phyloP scores from a whole-genome alignment of 371 early-diverging fungal genomes.

The Actinomortierella wolfii region DNA sequence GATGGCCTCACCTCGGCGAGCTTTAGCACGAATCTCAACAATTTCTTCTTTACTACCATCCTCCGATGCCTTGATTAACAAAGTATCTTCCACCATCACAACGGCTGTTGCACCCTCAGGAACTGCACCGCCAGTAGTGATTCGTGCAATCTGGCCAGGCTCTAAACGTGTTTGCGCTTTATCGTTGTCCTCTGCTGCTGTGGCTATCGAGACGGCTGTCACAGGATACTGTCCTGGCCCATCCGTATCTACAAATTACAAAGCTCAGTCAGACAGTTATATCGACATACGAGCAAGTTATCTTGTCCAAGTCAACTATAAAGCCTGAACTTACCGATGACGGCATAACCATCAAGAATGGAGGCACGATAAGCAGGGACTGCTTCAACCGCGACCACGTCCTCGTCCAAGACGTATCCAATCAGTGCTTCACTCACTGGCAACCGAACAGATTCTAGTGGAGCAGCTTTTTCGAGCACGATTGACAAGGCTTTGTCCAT shows the following conservation, averaged over 20 bases:
- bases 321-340: slow-evolving; percentile 57
- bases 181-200: slow-evolving; percentile 22
- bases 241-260: slow-evolving; percentile 59
- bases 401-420: slow-evolving; percentile 77
- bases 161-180: slow-evolving; percentile 30
- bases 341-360: slow-evolving; percentile 94
- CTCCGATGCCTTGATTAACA: slow-evolving; percentile 56
- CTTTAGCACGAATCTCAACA: slow-evolving; percentile 58
- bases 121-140: slow-evolving; percentile 89
- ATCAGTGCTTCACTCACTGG: slow-evolving; percentile 55
- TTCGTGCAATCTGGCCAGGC: slow-evolving; percentile 70
- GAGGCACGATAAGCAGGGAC: slow-evolving; percentile 90
- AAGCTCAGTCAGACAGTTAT: neutral
- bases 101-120: slow-evolving; percentile 86
- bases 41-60: slow-evolving; percentile 65
- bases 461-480: slow-evolving; percentile 51
- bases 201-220: slow-evolving; percentile 63
- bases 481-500: slow-evolving; percentile 69
- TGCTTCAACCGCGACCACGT: slow-evolving; percentile 71
- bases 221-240: slow-evolving; percentile 83
- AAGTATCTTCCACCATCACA: slow-evolving; percentile 93
- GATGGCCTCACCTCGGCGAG: slow-evolving; percentile 63
- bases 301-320: neutral
- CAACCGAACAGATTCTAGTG: slow-evolving; percentile 43
- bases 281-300: slow-evolving; percentile 1